Percentiles rank a stretch among this genome's conserved stretches.
Conservation (phyloP, 192 early-diverging fungal genomes). For the Backusella morwellensis region DNA sequence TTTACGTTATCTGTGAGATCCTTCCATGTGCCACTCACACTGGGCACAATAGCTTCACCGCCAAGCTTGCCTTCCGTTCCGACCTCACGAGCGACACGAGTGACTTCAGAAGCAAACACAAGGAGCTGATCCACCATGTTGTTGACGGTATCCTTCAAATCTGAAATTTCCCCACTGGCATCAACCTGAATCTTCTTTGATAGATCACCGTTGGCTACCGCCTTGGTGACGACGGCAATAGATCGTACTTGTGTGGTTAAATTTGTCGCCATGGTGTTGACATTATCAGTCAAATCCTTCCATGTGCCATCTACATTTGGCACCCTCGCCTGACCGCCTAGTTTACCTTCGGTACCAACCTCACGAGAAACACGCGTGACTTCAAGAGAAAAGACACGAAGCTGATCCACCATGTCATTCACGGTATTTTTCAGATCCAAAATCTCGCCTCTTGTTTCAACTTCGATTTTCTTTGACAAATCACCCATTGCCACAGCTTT, state of each 20-base stretch:
- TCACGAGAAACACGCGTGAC: slow-evolving; percentile 32
- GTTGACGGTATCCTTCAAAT: slow-evolving; percentile 63
- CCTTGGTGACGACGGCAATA: slow-evolving; percentile 51
- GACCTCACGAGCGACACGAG: slow-evolving; percentile 63
- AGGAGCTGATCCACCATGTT: slow-evolving; percentile 56
- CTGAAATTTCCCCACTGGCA: slow-evolving; percentile 51
- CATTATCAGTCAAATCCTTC: slow-evolving; percentile 58
- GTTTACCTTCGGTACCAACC: slow-evolving; percentile 47
- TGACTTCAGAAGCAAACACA: slow-evolving; percentile 64
- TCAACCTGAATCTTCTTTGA: slow-evolving; percentile 47
- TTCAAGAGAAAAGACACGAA: slow-evolving; percentile 43
- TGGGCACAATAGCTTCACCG: slow-evolving; percentile 68
- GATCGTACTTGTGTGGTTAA: slow-evolving; percentile 52
- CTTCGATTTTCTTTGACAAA: slow-evolving; percentile 56
- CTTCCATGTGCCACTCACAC: slow-evolving; percentile 75
- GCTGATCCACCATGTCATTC: slow-evolving; percentile 69
- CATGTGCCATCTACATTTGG: slow-evolving; percentile 47
- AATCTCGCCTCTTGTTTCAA: slow-evolving; percentile 64
- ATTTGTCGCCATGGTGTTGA: slow-evolving; percentile 59
- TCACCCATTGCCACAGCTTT: slow-evolving; percentile 63
- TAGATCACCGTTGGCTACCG: slow-evolving; percentile 51
- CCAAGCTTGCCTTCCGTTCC: slow-evolving; percentile 76
- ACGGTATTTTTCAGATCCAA: slow-evolving; percentile 64
- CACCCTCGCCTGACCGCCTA: slow-evolving; percentile 47
- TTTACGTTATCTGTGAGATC: slow-evolving; percentile 74